Conservation (phyloP, 192 early-diverging fungal genomes). For the Rhizophagus clarus region DNA sequence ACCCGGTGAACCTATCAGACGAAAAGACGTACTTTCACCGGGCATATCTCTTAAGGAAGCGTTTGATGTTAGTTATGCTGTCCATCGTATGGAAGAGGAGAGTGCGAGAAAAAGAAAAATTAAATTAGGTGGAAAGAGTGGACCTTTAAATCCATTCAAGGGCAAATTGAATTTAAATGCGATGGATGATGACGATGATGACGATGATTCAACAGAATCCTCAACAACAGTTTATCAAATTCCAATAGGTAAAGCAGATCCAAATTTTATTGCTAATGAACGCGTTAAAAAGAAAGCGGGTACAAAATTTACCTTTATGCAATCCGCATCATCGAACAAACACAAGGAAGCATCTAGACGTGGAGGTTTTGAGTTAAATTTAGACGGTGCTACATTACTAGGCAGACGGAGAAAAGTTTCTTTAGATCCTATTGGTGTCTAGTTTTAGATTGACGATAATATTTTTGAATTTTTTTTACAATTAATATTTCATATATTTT, state of each 20-base stretch:
- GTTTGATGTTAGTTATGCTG: slow-evolving; percentile 75
- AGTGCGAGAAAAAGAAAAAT: slow-evolving; percentile 36
- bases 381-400: slow-evolving; percentile 43
- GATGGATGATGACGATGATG: slow-evolving; percentile 1
- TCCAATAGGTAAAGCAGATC: not conserved
- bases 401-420: slow-evolving; percentile 39
- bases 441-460: too few species aligned
- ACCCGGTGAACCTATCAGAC: slow-evolving; percentile 45
- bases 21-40: slow-evolving; percentile 56
- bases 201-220: not conserved
- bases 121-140: not conserved
- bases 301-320: not conserved
- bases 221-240: not conserved
- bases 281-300: slow-evolving; percentile 23
- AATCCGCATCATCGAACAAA: not conserved
- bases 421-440: slow-evolving; percentile 4
- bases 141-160: slow-evolving; percentile 8
- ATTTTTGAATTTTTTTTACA: too few species aligned
- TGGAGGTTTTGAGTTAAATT: slow-evolving; percentile 40
- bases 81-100: slow-evolving; percentile 76
- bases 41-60: slow-evolving; percentile 68
- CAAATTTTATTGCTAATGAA: not conserved
- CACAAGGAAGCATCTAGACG: not conserved
- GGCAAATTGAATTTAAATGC: slow-evolving; percentile 6
- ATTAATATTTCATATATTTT: too few species aligned